Conservation (phyloP, 805 yeast species). For the Candida easanensis region DNA sequence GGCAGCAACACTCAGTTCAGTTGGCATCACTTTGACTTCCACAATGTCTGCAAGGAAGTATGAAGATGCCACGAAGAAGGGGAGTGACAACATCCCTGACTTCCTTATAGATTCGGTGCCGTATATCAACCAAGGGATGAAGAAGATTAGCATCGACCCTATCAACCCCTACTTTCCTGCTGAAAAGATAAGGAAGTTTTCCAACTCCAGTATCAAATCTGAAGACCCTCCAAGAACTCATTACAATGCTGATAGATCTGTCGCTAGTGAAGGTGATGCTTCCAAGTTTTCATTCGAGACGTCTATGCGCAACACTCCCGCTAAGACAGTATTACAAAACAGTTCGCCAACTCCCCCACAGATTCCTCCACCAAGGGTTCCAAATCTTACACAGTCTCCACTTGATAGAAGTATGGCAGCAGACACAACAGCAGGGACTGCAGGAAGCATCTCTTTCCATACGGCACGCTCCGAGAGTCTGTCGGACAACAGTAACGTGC, state of each 20-base stretch:
- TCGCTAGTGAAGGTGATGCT: slow-evolving; percentile 14
- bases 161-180: slow-evolving; percentile 20
- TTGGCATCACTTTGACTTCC: background rate
- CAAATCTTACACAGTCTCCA: background rate
- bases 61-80: slow-evolving; percentile 11
- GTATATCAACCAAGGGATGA: slow-evolving; percentile 8
- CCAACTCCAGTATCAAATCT: slow-evolving; percentile 13
- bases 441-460: slow-evolving; percentile 17
- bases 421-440: slow-evolving; percentile 4
- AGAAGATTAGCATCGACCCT: slow-evolving; percentile 9
- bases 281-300: slow-evolving; percentile 22
- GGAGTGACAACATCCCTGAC: slow-evolving; percentile 21
- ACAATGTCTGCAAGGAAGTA: slow-evolving; percentile 16
- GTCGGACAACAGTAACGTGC: slow-evolving; percentile 2
- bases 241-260: slow-evolving; percentile 4
- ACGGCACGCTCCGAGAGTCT: slow-evolving; percentile 21
- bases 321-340: slow-evolving; percentile 2
- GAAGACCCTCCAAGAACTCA: slow-evolving; percentile 7
- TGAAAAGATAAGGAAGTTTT: slow-evolving; percentile 14
- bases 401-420: background rate
- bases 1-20: background rate
- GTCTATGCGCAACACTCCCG: slow-evolving; percentile 1
- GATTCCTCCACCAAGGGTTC: background rate
- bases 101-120: slow-evolving; percentile 21
- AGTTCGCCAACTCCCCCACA: background rate